Conservation (phyloP, 768 basidiomycete genomes). For the Mycena vulgaris region DNA sequence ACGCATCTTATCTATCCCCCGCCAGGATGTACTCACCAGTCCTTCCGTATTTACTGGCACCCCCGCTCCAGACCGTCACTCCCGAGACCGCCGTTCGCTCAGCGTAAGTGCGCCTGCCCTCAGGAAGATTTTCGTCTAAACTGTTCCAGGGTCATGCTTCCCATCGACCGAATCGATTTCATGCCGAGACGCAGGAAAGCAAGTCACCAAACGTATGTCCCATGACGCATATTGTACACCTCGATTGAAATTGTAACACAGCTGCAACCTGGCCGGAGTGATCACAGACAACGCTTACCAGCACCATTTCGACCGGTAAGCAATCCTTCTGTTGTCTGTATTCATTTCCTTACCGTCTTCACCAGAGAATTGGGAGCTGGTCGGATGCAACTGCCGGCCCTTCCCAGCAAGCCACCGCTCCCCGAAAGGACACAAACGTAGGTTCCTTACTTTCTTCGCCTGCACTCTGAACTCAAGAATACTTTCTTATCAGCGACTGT, state of each 20-base stretch:
- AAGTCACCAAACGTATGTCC: slow-evolving; percentile 12
- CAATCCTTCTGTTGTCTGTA: not conserved
- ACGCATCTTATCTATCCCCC: not conserved
- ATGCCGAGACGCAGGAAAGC: slow-evolving; percentile 14
- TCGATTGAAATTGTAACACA: not conserved
- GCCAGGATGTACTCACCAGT: slow-evolving; percentile 22
- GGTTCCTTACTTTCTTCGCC: not conserved
- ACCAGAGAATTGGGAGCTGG: slow-evolving; percentile 31
- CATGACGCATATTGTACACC: not conserved
- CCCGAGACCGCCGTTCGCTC: slow-evolving; percentile 4
- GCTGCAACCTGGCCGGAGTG: not conserved
- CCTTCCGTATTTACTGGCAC: slow-evolving; percentile 34
- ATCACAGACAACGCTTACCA: not conserved
- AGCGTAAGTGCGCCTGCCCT: slow-evolving; percentile 10
- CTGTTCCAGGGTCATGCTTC: slow-evolving; percentile 7
- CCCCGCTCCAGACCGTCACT: not conserved
- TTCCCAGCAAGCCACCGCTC: not conserved
- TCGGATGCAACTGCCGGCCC: slow-evolving; percentile 4
- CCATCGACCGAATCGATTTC: slow-evolving; percentile 1
- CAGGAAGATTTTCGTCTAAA: not conserved
- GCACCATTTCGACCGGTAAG: slow-evolving; percentile 1
- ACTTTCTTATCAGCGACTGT: slow-evolving; percentile 20
- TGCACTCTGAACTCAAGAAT: not conserved
- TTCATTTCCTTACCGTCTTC: not conserved
- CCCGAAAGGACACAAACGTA: slow-evolving; percentile 18